A percentile compares a stretch with the other conserved stretches of the same genome.
Conservation (phyloP, 2,329 filamentous ascomycete genomes). For the Diplodia scrobiculata region DNA sequence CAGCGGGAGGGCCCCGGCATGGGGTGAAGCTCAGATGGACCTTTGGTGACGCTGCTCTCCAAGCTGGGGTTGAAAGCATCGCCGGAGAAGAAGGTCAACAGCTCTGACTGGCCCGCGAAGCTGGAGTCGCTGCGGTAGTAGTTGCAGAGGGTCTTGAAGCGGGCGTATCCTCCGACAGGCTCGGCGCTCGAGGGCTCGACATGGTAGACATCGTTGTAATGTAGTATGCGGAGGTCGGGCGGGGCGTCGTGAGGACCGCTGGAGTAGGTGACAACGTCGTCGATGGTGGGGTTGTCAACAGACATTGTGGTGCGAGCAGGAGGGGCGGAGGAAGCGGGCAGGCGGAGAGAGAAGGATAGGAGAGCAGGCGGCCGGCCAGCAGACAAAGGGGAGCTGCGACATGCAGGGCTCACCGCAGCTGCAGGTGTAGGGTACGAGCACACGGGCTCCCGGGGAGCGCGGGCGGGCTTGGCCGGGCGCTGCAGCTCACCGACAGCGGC, state of each 20-base stretch:
- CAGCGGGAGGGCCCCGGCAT: background rate
- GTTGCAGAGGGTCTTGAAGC: constrained; percentile 77
- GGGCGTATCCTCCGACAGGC: constrained; percentile 76
- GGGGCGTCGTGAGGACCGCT: constrained; percentile 49
- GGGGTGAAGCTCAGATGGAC: constrained; percentile 44
- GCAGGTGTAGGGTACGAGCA: constrained; percentile 16
- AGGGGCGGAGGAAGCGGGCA: background rate
- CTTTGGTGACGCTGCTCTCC: constrained; percentile 87
- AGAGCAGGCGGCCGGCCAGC: background rate
- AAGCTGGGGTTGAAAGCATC: constrained; percentile 91
- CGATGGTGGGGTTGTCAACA: constrained; percentile 34
- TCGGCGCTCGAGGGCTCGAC: constrained; percentile 74
- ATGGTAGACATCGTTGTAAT: constrained; percentile 95
- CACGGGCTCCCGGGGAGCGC: background rate
- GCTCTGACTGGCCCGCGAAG: constrained; percentile 64
- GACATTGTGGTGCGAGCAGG: constrained; percentile 5
- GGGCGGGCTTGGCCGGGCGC: constrained; percentile 20
- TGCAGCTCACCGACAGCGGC: constrained; percentile 18
- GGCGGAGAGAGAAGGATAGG: background rate
- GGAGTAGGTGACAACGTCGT: constrained; percentile 47
- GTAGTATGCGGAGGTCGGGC: constrained; percentile 77
- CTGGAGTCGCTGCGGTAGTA: constrained; percentile 67
- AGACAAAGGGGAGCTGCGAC: constrained; percentile 18
- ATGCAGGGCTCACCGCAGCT: constrained; percentile 26
- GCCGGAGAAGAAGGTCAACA: constrained; percentile 83